Conservation (phyloP, 2,329 filamentous ascomycete species). For the Cladorrhinum sp. region DNA sequence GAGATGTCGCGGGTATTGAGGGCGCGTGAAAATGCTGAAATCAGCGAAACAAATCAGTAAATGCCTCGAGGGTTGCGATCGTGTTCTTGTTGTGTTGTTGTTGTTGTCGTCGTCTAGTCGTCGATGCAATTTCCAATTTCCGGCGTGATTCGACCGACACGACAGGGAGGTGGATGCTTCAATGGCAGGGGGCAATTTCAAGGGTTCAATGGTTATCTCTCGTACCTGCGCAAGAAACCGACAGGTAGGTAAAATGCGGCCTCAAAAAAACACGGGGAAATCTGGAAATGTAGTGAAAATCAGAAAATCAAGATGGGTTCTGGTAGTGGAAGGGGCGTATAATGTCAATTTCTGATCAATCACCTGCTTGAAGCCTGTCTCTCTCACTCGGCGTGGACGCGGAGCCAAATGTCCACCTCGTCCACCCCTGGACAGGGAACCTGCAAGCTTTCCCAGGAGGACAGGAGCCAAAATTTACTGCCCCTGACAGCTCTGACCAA, state of each 20-base stretch:
- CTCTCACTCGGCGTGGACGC: conserved; percentile 7
- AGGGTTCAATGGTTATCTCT: background rate
- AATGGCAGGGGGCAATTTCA: background rate
- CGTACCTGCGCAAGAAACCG: background rate
- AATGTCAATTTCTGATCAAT: background rate
- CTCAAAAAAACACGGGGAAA: background rate
- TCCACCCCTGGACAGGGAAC: conserved; percentile 8
- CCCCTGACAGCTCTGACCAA: conserved; percentile 23
- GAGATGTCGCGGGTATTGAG: background rate
- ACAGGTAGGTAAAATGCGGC: background rate
- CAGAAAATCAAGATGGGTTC: background rate
- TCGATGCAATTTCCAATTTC: background rate
- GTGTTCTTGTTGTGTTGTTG: background rate
- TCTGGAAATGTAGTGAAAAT: background rate
- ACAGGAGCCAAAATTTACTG: conserved; percentile 17
- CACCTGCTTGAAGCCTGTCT: background rate
- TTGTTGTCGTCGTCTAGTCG: background rate
- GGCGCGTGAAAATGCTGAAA: background rate
- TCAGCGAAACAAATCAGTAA: background rate
- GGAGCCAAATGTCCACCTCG: conserved; percentile 10
- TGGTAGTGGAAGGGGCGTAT: background rate
- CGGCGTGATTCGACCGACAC: background rate
- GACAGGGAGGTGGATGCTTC: background rate
- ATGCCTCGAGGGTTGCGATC: background rate
- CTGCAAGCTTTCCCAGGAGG: conserved; percentile 7